These are phyloP conservation scores for Kodamaea sagamina DNA, from an alignment of 805 yeast genomes.

Conservation along the genomic window DNA sequence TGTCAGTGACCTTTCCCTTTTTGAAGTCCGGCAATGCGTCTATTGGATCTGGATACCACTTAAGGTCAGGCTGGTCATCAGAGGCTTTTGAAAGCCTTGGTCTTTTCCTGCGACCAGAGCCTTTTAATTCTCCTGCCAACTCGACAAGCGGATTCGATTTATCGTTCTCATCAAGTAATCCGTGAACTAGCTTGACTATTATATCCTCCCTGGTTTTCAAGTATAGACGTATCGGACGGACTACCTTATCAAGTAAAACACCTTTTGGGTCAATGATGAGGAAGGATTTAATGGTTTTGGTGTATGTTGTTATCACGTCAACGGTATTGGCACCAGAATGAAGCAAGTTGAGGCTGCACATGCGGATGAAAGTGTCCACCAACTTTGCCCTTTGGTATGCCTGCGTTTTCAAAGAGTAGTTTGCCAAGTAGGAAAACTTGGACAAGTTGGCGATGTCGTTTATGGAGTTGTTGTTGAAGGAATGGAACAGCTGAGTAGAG, in stretches of 20 bases:
- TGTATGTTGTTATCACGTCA: constrained; percentile 68
- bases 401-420: constrained; percentile 24
- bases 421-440: constrained; percentile 18
- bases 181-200: constrained; percentile 65
- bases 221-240: constrained; percentile 72
- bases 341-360: constrained; percentile 51
- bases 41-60: constrained; percentile 85
- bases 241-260: constrained; percentile 74
- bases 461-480: constrained; percentile 3
- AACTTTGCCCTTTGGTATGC: constrained; percentile 51
- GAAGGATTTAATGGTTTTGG: constrained; percentile 71
- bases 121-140: constrained; percentile 54
- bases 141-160: constrained; percentile 48
- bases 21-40: constrained; percentile 88
- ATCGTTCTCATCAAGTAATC: constrained; percentile 54
- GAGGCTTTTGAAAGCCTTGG: background rate
- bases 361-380: constrained; percentile 50
- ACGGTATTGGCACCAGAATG: constrained; percentile 83
- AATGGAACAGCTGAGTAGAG: constrained; percentile 10
- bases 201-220: constrained; percentile 75
- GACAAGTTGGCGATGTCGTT: constrained; percentile 8
- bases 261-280: constrained; percentile 83
- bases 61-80: constrained; percentile 45
- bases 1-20: constrained; percentile 60
- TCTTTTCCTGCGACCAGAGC: constrained; percentile 12